A percentile compares a stretch with the other conserved stretches of the same genome.
Conservation (phyloP, 768 basidiomycete genomes). For the Ephemerocybe angulata region DNA sequence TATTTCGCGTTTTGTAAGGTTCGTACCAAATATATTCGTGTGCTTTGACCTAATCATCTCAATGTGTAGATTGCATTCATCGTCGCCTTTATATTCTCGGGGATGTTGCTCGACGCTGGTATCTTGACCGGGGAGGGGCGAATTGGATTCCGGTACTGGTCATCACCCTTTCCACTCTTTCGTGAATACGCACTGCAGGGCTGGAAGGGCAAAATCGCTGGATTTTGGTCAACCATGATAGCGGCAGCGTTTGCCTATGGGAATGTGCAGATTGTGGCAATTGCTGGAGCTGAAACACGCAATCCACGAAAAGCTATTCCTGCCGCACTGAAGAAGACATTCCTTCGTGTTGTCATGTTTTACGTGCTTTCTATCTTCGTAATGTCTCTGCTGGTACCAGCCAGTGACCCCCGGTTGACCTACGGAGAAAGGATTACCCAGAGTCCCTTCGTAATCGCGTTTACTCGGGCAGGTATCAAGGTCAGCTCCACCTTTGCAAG, state of each 20-base stretch:
- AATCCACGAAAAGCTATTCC: constrained; percentile 67
- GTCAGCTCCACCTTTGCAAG: constrained; percentile 21
- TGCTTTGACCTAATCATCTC: too few species aligned
- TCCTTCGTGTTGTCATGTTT: constrained; percentile 34
- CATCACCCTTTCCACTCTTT: constrained; percentile 24
- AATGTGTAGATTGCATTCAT: constrained; percentile 46
- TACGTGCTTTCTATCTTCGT: constrained; percentile 56
- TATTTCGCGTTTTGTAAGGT: constrained; percentile 41
- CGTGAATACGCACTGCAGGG: constrained; percentile 23
- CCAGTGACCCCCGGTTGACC: constrained; percentile 40
- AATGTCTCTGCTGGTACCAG: constrained; percentile 66
- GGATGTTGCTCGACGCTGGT: constrained; percentile 47
- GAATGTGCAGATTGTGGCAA: constrained; percentile 49
- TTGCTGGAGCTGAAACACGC: constrained; percentile 50
- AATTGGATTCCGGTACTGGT: constrained; percentile 49
- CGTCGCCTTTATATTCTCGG: constrained; percentile 30
- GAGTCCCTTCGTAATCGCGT: constrained; percentile 75
- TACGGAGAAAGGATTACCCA: constrained; percentile 39
- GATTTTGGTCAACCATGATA: constrained; percentile 34
- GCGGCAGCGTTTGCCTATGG: constrained; percentile 61
- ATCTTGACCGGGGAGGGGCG: constrained; percentile 42
- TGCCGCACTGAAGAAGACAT: constrained; percentile 58
- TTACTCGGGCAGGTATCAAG: constrained; percentile 56
- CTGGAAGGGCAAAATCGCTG: constrained; percentile 52
- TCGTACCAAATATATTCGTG: too few species aligned